Conservation (phyloP, 108 stramenopile species). For the Cyclostephanos invisitatus region DNA sequence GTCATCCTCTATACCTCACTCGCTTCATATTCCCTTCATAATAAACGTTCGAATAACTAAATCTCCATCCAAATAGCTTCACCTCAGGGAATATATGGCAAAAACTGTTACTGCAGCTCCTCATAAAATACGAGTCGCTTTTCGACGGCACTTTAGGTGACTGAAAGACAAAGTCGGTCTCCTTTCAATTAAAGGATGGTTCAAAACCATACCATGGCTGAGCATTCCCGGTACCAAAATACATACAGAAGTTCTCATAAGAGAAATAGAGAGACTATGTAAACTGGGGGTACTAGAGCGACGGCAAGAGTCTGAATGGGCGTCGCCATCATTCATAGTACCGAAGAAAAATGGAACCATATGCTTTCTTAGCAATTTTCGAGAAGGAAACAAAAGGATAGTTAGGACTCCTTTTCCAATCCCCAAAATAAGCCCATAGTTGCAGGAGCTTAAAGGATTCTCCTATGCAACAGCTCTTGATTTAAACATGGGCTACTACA, state of each 20-base stretch:
- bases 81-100: no score
- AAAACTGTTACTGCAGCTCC: no score
- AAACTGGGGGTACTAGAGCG: conserved; percentile 10
- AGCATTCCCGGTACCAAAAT: neutral
- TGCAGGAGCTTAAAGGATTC: conserved; percentile 43
- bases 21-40: no score
- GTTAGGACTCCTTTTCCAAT: conserved; percentile 48
- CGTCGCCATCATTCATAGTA: conserved; percentile 12
- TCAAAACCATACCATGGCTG: neutral
- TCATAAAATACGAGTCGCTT: neutral
- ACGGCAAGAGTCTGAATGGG: conserved; percentile 14
- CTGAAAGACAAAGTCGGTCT: neutral
- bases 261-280: conserved; percentile 1
- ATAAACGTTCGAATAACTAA: no score
- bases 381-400: conserved; percentile 46
- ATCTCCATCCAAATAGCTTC: no score
- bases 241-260: neutral
- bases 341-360: conserved; percentile 13
- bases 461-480: conserved; percentile 52
- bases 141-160: neutral
- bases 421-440: no score
- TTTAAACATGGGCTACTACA: no score
- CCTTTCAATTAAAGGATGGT: neutral
- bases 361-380: conserved; percentile 38
- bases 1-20: no score